Evolutionary conservation across 768 basidiomycete species (phyloP).

Genomic region (Boletus barrowsii): DNA sequence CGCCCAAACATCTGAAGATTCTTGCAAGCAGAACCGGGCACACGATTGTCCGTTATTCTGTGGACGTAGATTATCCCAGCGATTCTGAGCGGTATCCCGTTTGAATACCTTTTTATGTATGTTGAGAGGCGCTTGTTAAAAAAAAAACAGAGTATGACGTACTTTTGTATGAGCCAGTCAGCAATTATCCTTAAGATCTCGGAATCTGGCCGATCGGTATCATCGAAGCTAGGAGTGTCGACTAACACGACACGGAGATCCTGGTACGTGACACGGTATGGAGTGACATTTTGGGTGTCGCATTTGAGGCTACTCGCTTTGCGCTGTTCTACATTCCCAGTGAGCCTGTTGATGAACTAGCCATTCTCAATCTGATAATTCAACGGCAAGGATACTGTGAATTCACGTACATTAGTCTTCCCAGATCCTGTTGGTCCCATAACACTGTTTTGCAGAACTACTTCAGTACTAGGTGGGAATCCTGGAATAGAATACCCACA

Average conservation of each 20-base stretch:
- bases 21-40: slow-evolving; percentile 28
- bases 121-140: no score
- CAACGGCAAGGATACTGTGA: not conserved
- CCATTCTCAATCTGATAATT: not conserved
- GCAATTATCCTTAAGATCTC: slow-evolving; percentile 13
- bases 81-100: slow-evolving; percentile 6
- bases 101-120: slow-evolving; percentile 7
- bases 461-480: not conserved
- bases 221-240: slow-evolving; percentile 23
- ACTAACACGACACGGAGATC: slow-evolving; percentile 11
- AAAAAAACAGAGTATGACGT: not conserved
- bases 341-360: slow-evolving; percentile 16
- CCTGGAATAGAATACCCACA: slow-evolving; percentile 3
- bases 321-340: not conserved
- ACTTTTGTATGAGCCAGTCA: slow-evolving; percentile 19
- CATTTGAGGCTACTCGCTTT: slow-evolving; percentile 7
- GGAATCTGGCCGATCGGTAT: slow-evolving; percentile 15
- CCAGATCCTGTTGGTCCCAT: slow-evolving; percentile 28
- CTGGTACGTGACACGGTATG: not conserved
- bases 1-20: slow-evolving; percentile 35
- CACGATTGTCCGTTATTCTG: slow-evolving; percentile 34
- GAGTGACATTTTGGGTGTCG: slow-evolving; percentile 7
- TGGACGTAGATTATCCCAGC: slow-evolving; percentile 35
- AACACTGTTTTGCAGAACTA: slow-evolving; percentile 1
- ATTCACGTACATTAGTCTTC: slow-evolving; percentile 19